Base-by-base conservation (phyloP, 2,329 filamentous ascomycete species). In the Sporothrix pseudoabietina region DNA sequence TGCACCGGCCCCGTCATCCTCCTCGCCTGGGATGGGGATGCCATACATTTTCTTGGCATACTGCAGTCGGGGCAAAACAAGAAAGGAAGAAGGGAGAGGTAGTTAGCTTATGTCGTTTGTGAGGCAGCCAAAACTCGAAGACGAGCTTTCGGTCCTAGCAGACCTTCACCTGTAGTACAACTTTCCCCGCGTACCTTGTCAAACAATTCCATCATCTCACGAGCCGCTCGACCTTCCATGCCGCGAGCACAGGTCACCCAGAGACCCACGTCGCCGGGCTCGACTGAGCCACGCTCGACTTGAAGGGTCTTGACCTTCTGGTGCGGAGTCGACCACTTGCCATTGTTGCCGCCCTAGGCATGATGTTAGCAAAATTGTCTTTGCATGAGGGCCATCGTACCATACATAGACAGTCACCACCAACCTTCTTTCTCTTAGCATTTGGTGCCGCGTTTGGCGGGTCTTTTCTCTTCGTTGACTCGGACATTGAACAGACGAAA, bases 231-330 rank as follows among this genome's bases (percentile, higher is more conserved):
- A 57, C 84, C 85, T 81, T 93, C 91, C 83, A 92, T 91, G 76
- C 88, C 88, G 79, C 91, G 87, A 70, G 91, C 89, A 79, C 91
- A 94, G 0, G 92, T 94, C 39, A 91, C 90, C 91, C 92, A 95
- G 74, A 95, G 89, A 5, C 92, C 92, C 71, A 86, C 84, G 78
- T 94, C 91, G 5, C 92, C 91, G 5, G 90, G 84, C 77, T 92
- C 88, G 66, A 94, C 81, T 14, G 81, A 79, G 54, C 81, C 84
- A 55, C 84, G 85, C 76, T 82, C 81, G 74, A 81, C 80, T 69
- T 82, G 80, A 26, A 82, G 82, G 59, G 83, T 76, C 78, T 86
- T 89, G 77, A 85, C 66, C 22, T 44, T 84, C 63, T 90, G 88
- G 74, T 88, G 86, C 16, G 89, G 83, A 35, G 89, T 91, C 78